These are phyloP conservation scores for Leucocoprinus sp. DNA, from an alignment of 768 basidiomycete genomes.

Conservation along the genomic window DNA sequence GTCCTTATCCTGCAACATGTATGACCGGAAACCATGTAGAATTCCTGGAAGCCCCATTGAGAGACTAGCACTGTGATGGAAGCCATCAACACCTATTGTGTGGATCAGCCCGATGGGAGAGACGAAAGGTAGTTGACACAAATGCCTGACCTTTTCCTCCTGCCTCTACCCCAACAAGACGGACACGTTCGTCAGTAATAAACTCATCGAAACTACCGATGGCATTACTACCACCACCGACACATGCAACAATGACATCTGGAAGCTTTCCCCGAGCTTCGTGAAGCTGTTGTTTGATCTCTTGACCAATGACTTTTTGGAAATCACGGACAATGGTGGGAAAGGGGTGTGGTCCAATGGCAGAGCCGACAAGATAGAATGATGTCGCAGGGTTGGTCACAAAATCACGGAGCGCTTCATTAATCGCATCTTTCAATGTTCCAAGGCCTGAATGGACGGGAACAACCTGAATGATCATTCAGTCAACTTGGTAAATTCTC, in stretches of 20 bases:
- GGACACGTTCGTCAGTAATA: constrained; percentile 78
- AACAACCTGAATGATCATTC: constrained; percentile 52
- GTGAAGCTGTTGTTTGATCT: constrained; percentile 87
- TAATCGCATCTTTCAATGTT: constrained; percentile 97
- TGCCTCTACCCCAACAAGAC: constrained; percentile 91
- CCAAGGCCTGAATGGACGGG: constrained; percentile 90
- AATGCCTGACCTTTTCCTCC: constrained; percentile 78
- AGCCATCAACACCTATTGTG: constrained; percentile 64
- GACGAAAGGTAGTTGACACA: background rate
- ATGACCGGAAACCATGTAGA: constrained; percentile 92
- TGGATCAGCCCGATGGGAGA: constrained; percentile 1
- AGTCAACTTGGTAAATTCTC: background rate
- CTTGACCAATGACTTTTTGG: constrained; percentile 89
- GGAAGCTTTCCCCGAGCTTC: constrained; percentile 77
- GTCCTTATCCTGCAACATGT: constrained; percentile 78
- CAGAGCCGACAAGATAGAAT: constrained; percentile 95
- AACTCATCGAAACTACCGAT: constrained; percentile 98
- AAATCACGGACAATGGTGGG: constrained; percentile 98
- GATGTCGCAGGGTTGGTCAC: constrained; percentile 91
- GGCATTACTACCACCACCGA: constrained; percentile 95
- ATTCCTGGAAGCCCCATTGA: constrained; percentile 89
- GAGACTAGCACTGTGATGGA: constrained; percentile 87
- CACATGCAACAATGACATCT: constrained; percentile 92
- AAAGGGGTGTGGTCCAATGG: constrained; percentile 97
- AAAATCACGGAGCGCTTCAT: constrained; percentile 98